Conservation (phyloP, 805 yeast species). For the Ogataea trehaloabstinens region DNA sequence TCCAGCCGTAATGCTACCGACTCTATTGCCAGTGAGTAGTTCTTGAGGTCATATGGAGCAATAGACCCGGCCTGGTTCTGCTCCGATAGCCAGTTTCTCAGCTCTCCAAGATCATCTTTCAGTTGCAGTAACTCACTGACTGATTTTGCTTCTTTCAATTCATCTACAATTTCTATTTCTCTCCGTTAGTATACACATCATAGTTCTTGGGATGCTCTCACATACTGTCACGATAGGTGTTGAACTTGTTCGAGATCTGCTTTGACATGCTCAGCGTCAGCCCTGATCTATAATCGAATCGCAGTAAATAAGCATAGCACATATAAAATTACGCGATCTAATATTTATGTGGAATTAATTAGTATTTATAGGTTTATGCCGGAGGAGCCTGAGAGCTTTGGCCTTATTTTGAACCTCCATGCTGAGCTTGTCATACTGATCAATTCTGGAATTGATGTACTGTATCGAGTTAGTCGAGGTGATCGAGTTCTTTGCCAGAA, state of each 20-base stretch:
- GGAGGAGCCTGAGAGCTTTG: conserved; percentile 13
- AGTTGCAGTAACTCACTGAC: conserved; percentile 4
- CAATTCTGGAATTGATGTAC: conserved; percentile 9
- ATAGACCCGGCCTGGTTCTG: conserved; percentile 11
- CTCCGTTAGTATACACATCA: conserved; percentile 1
- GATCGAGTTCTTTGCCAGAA: conserved; percentile 16
- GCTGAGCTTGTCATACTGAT: conserved; percentile 9
- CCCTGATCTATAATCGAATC: too few species aligned
- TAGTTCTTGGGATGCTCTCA: neutral
- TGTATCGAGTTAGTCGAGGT: neutral
- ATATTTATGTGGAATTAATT: too few species aligned
- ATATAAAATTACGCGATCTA: too few species aligned
- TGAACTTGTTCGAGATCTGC: conserved; percentile 5
- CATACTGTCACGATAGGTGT: conserved; percentile 2
- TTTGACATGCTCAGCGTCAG: conserved; percentile 1
- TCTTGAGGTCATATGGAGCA: conserved; percentile 27
- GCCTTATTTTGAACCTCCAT: conserved; percentile 9
- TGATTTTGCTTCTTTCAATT: conserved; percentile 2
- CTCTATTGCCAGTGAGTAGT: conserved; percentile 18
- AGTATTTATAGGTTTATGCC: too few species aligned
- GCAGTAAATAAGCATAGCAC: too few species aligned
- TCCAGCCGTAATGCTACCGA: conserved; percentile 19
- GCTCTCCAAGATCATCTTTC: conserved; percentile 12
- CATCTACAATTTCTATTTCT: conserved; percentile 5
- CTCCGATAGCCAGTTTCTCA: conserved; percentile 19